Percentiles rank a stretch among this genome's conserved stretches.
Conservation (phyloP, 73 alveolate species). For the Blepharisma japonicum region DNA sequence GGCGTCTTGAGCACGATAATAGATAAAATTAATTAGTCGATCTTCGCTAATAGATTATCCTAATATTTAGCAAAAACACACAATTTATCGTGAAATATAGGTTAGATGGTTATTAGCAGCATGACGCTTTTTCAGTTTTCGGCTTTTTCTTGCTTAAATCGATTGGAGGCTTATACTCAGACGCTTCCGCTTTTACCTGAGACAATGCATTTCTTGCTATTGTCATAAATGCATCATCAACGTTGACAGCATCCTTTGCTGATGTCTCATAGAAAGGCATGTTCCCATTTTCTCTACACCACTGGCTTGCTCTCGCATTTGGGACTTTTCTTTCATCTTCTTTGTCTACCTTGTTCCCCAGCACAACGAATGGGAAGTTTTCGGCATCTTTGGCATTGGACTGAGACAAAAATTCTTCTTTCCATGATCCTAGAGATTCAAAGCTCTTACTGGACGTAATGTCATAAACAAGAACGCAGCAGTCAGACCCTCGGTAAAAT, state of each 20-base stretch:
- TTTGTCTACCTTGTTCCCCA: slow-evolving; percentile 90
- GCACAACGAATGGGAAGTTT: slow-evolving; percentile 93
- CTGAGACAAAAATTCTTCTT: slow-evolving; percentile 80
- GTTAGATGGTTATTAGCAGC: neutral
- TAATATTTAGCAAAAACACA: no score
- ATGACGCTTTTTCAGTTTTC: neutral
- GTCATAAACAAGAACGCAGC: slow-evolving; percentile 93
- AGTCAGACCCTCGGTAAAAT: slow-evolving; percentile 98
- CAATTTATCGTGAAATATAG: no score
- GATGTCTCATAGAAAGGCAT: slow-evolving; percentile 83
- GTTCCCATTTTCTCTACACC: slow-evolving; percentile 87
- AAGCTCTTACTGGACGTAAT: slow-evolving; percentile 79
- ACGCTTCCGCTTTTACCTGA: slow-evolving; percentile 16
- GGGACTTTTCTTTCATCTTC: slow-evolving; percentile 67
- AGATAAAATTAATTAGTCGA: no score
- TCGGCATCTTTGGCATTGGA: slow-evolving; percentile 90
- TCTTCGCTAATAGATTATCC: no score
- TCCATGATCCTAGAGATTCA: slow-evolving; percentile 93
- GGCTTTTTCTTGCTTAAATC: slow-evolving; percentile 11
- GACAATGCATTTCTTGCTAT: slow-evolving; percentile 73
- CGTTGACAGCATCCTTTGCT: slow-evolving; percentile 79
- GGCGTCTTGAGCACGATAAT: no score
- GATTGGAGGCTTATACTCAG: slow-evolving; percentile 8
- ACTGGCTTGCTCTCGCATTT: slow-evolving; percentile 70
- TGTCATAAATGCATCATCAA: slow-evolving; percentile 80